Percentiles rank a stretch among this genome's conserved stretches.
Evolutionary conservation across 768 basidiomycete genomes (phyloP).

Genomic region (Chiua virens): DNA sequence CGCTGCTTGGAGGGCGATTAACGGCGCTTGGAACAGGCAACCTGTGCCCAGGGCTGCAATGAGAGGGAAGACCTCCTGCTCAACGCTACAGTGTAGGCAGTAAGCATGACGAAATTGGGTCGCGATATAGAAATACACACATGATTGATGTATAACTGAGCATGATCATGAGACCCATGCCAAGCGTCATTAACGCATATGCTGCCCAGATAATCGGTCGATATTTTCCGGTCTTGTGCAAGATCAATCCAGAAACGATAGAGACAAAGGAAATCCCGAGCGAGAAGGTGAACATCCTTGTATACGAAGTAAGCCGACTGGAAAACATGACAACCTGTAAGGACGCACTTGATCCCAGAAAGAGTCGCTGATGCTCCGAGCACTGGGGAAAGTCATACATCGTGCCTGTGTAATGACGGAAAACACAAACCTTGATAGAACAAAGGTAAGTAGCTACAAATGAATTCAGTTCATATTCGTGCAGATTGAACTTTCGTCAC

Average conservation of each 20-base stretch:
- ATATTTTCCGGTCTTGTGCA: constrained; percentile 59
- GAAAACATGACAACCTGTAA: not conserved
- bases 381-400: constrained; percentile 31
- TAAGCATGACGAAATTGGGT: constrained; percentile 3
- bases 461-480: not conserved
- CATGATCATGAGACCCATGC: constrained; percentile 74
- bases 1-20: constrained; percentile 77
- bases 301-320: not conserved
- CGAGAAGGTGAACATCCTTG: constrained; percentile 74
- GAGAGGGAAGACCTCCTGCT: constrained; percentile 63
- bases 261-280: constrained; percentile 57
- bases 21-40: constrained; percentile 62
- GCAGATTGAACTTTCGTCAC: not conserved
- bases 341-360: constrained; percentile 60
- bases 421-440: constrained; percentile 60
- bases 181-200: constrained; percentile 57
- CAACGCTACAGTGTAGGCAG: constrained; percentile 45
- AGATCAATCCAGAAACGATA: constrained; percentile 53
- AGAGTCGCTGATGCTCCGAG: constrained; percentile 73
- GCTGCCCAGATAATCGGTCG: constrained; percentile 62
- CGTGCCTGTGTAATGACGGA: not conserved
- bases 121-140: constrained; percentile 1
- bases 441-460: constrained; percentile 58
- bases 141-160: constrained; percentile 53
- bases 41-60: constrained; percentile 66